A percentile compares a stretch with the other conserved stretches of the same genome.
Conservation (phyloP, 2,329 filamentous ascomycete genomes). For the Leptographium wingfieldii region DNA sequence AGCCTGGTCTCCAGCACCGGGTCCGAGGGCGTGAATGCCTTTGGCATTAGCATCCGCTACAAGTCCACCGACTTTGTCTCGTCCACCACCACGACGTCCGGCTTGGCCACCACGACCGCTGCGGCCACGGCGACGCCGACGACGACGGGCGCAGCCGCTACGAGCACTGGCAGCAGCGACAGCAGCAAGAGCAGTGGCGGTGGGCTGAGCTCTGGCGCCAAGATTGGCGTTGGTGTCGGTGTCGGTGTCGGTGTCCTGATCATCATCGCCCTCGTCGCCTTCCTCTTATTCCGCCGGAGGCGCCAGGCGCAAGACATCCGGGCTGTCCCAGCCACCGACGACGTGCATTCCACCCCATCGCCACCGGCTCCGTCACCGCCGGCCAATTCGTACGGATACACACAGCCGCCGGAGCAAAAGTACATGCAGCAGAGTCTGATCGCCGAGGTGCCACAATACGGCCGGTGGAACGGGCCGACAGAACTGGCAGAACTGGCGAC, state of each 20-base stretch:
- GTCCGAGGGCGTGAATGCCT: conserved; percentile 6
- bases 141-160: background rate
- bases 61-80: background rate
- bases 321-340: too few relatives aligned
- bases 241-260: conserved; percentile 21
- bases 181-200: background rate
- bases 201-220: conserved; percentile 21
- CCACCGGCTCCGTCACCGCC: background rate
- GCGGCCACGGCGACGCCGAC: background rate
- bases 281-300: background rate
- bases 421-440: background rate
- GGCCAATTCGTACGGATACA: background rate
- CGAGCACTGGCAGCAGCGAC: background rate
- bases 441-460: background rate
- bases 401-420: background rate
- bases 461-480: background rate
- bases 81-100: background rate
- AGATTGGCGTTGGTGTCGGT: conserved; percentile 23
- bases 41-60: conserved; percentile 6
- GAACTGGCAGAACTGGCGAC: background rate
- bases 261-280: conserved; percentile 16
- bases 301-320: background rate
- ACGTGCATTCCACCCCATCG: background rate
- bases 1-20: background rate
- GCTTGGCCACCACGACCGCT: background rate